A percentile compares a stretch with the other conserved stretches of the same genome.
Conservation (phyloP, 345 rosid genomes). For the Sapria himalayana region DNA sequence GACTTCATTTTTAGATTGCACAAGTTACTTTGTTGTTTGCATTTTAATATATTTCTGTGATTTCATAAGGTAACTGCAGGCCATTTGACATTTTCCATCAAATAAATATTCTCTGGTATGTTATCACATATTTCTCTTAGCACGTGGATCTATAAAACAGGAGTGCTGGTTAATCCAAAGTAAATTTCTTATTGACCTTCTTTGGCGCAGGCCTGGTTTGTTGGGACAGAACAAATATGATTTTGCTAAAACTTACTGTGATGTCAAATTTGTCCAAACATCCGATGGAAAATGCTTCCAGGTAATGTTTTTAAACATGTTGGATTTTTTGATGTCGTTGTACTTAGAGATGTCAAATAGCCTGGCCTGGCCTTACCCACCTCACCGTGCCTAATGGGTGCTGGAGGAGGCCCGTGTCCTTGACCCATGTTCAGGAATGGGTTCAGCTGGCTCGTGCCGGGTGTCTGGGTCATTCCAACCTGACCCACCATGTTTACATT, state of each 20-base stretch:
- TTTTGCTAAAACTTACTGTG: conserved; percentile 78
- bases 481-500: no score
- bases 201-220: conserved; percentile 67
- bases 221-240: conserved; percentile 75
- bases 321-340: no score
- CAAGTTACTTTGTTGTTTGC: background rate
- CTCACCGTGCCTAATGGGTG: no score
- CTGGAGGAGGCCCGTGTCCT: no score
- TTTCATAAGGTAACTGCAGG: conserved; percentile 55
- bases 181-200: conserved; percentile 13
- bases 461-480: no score
- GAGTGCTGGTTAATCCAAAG: no score
- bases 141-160: no score
- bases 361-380: no score
- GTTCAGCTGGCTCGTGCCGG: no score
- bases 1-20: background rate
- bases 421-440: no score
- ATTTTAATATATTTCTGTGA: conserved; percentile 15
- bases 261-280: conserved; percentile 26
- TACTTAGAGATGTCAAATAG: no score
- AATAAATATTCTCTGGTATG: conserved; percentile 84
- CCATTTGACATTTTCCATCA: conserved; percentile 95
- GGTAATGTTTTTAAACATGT: conserved; percentile 24
- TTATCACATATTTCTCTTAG: conserved; percentile 11
- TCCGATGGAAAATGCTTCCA: conserved; percentile 41